Conservation (phyloP, 768 basidiomycete genomes). For the Hemileccinum rubropunctum region DNA sequence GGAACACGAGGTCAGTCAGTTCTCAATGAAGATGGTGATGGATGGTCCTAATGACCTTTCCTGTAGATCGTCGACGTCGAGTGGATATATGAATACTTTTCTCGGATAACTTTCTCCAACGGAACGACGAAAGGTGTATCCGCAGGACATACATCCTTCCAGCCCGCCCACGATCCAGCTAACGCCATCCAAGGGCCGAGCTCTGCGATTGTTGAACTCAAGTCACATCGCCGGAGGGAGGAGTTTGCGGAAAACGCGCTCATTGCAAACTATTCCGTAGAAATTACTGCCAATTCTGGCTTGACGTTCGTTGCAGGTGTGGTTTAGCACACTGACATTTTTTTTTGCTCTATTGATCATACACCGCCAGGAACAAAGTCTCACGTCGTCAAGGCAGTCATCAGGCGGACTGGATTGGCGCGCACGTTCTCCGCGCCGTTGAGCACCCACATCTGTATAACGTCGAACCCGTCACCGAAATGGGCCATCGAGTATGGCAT, state of each 20-base stretch:
- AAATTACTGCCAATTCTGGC: background rate
- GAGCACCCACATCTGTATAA: background rate
- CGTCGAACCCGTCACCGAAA: background rate
- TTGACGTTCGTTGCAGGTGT: conserved; percentile 1
- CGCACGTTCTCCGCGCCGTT: conserved; percentile 6
- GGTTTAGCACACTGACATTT: background rate
- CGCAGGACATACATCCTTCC: conserved; percentile 18
- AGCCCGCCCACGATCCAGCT: conserved; percentile 3
- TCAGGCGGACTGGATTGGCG: conserved; percentile 14
- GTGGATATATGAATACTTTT: conserved; percentile 20
- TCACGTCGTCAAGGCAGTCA: background rate
- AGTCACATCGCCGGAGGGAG: too few species aligned
- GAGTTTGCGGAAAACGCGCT: background rate
- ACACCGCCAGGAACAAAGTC: background rate
- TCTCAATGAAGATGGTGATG: background rate
- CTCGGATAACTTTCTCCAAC: conserved; percentile 11
- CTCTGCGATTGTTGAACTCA: background rate
- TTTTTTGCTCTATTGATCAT: background rate
- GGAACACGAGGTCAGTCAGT: background rate
- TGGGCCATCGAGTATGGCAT: conserved; percentile 7
- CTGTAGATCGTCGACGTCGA: background rate
- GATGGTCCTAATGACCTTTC: background rate
- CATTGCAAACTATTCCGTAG: background rate
- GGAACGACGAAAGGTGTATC: conserved; percentile 13
- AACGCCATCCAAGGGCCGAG: background rate